Evolutionary conservation across 441 rosid genomes (phyloP), one percentile per base, ranked within the genome.

Genomic region (Adansonia gregorii): DNA sequence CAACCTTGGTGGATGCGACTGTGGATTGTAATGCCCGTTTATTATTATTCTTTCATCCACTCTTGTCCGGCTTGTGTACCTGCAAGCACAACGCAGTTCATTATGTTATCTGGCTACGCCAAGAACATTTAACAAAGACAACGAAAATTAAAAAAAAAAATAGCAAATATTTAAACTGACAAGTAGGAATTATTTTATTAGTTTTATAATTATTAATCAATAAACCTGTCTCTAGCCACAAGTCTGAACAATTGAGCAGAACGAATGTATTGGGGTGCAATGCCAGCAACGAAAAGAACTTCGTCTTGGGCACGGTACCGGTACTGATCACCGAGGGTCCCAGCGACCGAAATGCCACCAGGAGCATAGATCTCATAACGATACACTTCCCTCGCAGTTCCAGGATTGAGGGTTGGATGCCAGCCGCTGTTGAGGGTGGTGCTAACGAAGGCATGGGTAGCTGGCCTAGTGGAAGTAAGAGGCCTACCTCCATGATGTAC

Each of bases 211-310:
- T 41, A 5, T 41, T 41, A 41, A 41, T 6, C 45, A 41, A 41
- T 41, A 41, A 41, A 41, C 45, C 45, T 41, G 7, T 4, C 8
- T 41, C 45, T 6, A 41, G 45, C 45, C 48, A 52, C 58, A 52
- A 52, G 58, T n/a, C n/a, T 52, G n/a, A 52, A 52, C 19, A 52
- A 52, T 52, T 52, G 58, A 52, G 58, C 58, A 52, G 58, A 52
- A n/a, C 59, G 19, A 55, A 55, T 55, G 59, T 15, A 55, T 55
- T 55, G 59, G 8, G 59, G 5, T 14, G 59, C 59, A 17, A 55
- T 55, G 59, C 59, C 20, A 55, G 59, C 19, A 55, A 55, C 59
- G 20, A 55, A 55, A 17, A 3, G 0, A 55, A 55, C 59, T 55
- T 55, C 59, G 7, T 55, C 59, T 55, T 55, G 59, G n/a, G 20